phyloP scores from a whole-genome alignment of 257 asterid genomes.

The Solanum appendiculatum region DNA sequence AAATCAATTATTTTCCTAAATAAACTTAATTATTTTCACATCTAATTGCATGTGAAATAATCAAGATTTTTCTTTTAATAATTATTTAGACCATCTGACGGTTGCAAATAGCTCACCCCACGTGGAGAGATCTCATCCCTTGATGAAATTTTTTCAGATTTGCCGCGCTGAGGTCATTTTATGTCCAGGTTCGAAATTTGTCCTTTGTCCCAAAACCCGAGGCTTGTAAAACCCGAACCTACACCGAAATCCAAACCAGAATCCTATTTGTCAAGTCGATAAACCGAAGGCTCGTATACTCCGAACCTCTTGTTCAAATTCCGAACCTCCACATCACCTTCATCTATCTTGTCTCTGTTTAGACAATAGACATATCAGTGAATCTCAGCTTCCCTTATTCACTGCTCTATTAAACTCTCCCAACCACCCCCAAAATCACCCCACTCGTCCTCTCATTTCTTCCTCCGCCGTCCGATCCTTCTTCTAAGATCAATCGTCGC shows the following conservation, averaged over 20 bases:
- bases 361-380: not conserved
- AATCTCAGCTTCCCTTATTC: not conserved
- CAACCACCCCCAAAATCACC: not conserved
- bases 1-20: not conserved
- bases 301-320: not conserved
- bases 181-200: conserved; percentile 53
- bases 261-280: not conserved
- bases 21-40: not conserved
- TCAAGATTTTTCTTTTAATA: not conserved
- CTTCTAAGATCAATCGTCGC: not conserved
- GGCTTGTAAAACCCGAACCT: conserved; percentile 35
- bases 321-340: conserved; percentile 6
- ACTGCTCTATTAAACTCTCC: not conserved
- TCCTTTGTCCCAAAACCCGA: conserved; percentile 35
- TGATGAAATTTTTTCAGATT: conserved; percentile 24
- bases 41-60: not conserved
- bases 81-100: not conserved
- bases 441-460: not conserved
- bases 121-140: not conserved
- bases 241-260: not conserved
- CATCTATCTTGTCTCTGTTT: not conserved
- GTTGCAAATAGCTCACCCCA: not conserved
- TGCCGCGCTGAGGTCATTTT: conserved; percentile 55
- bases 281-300: conserved; percentile 21
- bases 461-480: not conserved